These are phyloP conservation scores for Populus ilicifolia DNA, from an alignment of 345 rosid genomes.

Conservation along the genomic window DNA sequence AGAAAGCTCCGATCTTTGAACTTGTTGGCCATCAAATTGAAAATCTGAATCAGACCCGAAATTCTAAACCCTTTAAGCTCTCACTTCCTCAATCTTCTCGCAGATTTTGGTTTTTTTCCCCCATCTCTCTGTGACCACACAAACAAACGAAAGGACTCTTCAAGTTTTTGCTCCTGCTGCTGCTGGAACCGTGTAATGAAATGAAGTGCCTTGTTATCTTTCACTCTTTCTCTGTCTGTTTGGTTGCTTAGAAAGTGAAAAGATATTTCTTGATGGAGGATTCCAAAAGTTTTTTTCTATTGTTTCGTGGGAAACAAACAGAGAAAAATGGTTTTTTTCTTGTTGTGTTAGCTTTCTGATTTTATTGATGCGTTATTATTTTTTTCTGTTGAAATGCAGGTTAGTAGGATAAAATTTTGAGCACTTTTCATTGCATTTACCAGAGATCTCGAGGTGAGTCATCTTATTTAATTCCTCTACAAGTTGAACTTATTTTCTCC, in stretches of 20 bases:
- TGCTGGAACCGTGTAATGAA: conserved; percentile 4
- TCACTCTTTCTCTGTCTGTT: conserved; percentile 9
- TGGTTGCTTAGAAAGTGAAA: conserved; percentile 8
- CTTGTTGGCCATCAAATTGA: background rate
- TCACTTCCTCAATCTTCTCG: background rate
- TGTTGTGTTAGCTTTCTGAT: background rate
- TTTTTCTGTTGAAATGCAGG: conserved; percentile 23
- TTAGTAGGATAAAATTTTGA: conserved; percentile 7
- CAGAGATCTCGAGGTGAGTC: conserved; percentile 46
- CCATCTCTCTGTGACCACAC: background rate
- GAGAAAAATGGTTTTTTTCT: background rate
- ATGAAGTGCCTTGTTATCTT: conserved; percentile 30
- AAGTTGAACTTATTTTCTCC: background rate
- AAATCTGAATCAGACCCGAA: background rate
- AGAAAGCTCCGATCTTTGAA: conserved; percentile 21
- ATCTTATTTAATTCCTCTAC: background rate
- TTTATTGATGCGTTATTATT: conserved; percentile 1
- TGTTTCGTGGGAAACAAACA: conserved; percentile 6
- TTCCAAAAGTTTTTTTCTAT: background rate
- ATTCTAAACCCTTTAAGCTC: background rate
- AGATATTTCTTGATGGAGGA: background rate
- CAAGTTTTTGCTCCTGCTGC: background rate
- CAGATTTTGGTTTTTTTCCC: background rate
- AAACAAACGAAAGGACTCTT: background rate
- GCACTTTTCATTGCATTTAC: conserved; percentile 1